phyloP scores from a whole-genome alignment of 1,284 basidiomycete species.

The Hypsizygus ulmarius region DNA sequence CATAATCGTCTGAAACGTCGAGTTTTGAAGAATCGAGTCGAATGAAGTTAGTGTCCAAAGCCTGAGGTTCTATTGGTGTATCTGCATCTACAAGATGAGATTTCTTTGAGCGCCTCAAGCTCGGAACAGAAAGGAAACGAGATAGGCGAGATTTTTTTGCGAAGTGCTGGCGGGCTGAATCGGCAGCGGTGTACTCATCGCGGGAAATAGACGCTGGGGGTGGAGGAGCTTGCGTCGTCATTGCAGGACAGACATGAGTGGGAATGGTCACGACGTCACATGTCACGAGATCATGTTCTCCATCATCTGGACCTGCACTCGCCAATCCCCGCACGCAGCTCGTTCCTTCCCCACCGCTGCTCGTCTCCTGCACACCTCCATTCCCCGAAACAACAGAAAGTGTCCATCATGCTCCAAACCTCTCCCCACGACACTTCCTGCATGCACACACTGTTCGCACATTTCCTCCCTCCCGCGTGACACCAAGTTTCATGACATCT shows the following conservation, averaged over 20 bases:
- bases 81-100: background rate
- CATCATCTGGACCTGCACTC: no score
- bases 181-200: constrained; percentile 28
- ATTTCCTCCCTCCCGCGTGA: constrained; percentile 56
- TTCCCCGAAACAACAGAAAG: constrained; percentile 14
- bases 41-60: constrained; percentile 25
- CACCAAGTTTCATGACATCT: constrained; percentile 58
- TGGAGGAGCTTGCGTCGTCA: constrained; percentile 12
- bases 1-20: constrained; percentile 30
- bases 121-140: constrained; percentile 31
- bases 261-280: constrained; percentile 3
- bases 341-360: constrained; percentile 9
- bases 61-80: no score
- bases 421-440: constrained; percentile 62
- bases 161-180: constrained; percentile 45
- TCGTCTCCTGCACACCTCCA: constrained; percentile 16
- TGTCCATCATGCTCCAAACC: constrained; percentile 62
- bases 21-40: constrained; percentile 32
- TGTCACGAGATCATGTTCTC: constrained; percentile 11
- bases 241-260: background rate
- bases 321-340: no score
- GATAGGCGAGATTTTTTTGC: constrained; percentile 29
- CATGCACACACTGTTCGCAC: constrained; percentile 63
- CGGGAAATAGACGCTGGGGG: constrained; percentile 15
- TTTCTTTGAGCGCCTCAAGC: constrained; percentile 13